phyloP scores from a whole-genome alignment of 2,329 filamentous ascomycete species.

The Trichophyton schoenleinii region DNA sequence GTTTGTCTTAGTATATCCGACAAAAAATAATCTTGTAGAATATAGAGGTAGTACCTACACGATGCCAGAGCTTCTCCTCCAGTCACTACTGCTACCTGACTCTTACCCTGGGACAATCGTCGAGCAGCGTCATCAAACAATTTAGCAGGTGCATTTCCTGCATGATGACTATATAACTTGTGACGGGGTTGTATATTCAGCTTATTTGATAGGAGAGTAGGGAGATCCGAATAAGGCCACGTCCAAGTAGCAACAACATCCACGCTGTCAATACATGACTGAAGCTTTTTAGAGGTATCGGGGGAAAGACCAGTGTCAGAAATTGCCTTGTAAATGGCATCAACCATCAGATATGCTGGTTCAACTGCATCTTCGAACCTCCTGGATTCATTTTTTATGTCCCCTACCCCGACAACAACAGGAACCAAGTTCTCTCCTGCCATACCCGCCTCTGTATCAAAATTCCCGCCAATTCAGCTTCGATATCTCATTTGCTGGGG shows the following conservation, averaged over 20 bases:
- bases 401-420: constrained; percentile 51
- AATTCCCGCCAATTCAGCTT: background rate
- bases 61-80: constrained; percentile 55
- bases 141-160: constrained; percentile 50
- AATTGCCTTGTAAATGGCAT: constrained; percentile 42
- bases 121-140: constrained; percentile 52
- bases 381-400: constrained; percentile 46
- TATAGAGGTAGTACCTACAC: constrained; percentile 19
- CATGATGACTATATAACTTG: constrained; percentile 44
- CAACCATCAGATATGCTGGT: constrained; percentile 46
- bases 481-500: background rate
- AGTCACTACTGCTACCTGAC: constrained; percentile 46
- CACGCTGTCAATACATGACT: constrained; percentile 43
- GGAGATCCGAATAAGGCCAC: constrained; percentile 51
- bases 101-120: constrained; percentile 42
- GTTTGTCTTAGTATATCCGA: background rate
- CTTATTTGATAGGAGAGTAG: constrained; percentile 39
- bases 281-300: constrained; percentile 25
- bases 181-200: constrained; percentile 39
- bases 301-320: constrained; percentile 35
- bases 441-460: background rate
- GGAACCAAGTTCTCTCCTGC: constrained; percentile 23
- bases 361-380: constrained; percentile 43
- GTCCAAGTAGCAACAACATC: constrained; percentile 52
- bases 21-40: constrained; percentile 2